Evolutionary conservation across 768 basidiomycete species (phyloP).

Genomic region (Jaapia argillacea): DNA sequence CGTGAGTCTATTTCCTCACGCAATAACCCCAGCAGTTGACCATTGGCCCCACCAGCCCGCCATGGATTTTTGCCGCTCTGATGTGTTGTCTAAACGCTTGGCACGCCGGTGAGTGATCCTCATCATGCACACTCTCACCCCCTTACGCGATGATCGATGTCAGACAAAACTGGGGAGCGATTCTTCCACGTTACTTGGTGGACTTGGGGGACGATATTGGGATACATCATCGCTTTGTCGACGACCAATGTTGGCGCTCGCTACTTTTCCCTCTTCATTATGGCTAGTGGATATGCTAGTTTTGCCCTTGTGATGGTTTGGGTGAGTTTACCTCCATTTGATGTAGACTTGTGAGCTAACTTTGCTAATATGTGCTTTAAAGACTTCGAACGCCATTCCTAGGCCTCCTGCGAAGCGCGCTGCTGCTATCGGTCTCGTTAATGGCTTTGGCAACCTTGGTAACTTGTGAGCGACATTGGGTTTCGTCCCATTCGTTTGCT

Average conservation of each 20-base stretch:
- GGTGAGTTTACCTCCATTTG: slow-evolving; percentile 14
- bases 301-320: not conserved
- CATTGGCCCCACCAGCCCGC: too few relatives aligned
- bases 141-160: not conserved
- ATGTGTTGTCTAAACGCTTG: slow-evolving; percentile 42
- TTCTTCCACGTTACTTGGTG: slow-evolving; percentile 48
- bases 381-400: slow-evolving; percentile 52
- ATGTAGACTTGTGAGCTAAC: slow-evolving; percentile 32
- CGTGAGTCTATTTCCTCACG: too few relatives aligned
- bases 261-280: slow-evolving; percentile 54
- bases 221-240: slow-evolving; percentile 49
- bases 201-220: slow-evolving; percentile 54
- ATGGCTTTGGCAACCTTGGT: slow-evolving; percentile 49
- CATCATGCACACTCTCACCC: not conserved
- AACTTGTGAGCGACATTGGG: slow-evolving; percentile 34
- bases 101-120: slow-evolving; percentile 32
- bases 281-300: slow-evolving; percentile 42
- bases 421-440: slow-evolving; percentile 54
- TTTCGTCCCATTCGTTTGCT: not conserved
- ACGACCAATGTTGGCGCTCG: slow-evolving; percentile 42
- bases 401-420: slow-evolving; percentile 48
- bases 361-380: slow-evolving; percentile 37
- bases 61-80: slow-evolving; percentile 46
- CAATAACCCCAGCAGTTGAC: too few relatives aligned
- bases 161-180: slow-evolving; percentile 51